These are phyloP conservation scores for Thalassiosira hispida DNA, from an alignment of 352 stramenopile genomes.

Conservation along the genomic window DNA sequence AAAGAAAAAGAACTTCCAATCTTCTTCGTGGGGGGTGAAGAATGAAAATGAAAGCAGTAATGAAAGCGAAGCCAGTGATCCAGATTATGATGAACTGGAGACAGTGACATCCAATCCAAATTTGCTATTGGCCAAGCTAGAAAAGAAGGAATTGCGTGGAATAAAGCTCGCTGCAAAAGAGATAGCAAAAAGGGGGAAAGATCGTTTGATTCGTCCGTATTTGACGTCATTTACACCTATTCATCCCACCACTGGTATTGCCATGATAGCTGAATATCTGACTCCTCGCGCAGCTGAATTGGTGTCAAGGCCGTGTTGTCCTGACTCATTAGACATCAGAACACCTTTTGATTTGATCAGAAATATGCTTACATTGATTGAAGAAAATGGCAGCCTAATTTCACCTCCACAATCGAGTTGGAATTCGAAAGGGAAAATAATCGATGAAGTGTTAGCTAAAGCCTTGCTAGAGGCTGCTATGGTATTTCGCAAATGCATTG, in stretches of 20 bases:
- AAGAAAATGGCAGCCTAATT: slow-evolving; percentile 35
- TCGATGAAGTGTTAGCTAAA: slow-evolving; percentile 52
- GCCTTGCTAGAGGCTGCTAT: slow-evolving; percentile 48
- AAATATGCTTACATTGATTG: slow-evolving; percentile 48
- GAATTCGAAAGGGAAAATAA: slow-evolving; percentile 43
- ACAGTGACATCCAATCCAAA: neutral
- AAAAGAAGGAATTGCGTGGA: slow-evolving; percentile 23
- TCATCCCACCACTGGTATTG: slow-evolving; percentile 54
- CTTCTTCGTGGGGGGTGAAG: slow-evolving; percentile 16
- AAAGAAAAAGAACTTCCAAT: slow-evolving; percentile 3
- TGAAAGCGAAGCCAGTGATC: slow-evolving; percentile 21
- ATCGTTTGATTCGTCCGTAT: slow-evolving; percentile 15
- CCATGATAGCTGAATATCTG: slow-evolving; percentile 50
- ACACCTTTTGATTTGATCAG: slow-evolving; percentile 65
- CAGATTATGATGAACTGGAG: slow-evolving; percentile 1
- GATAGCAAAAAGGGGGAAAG: slow-evolving; percentile 36
- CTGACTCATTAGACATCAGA: slow-evolving; percentile 28
- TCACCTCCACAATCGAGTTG: slow-evolving; percentile 21
- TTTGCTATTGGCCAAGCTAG: neutral
- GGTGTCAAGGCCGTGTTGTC: slow-evolving; percentile 47
- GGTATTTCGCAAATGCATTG: slow-evolving; percentile 51
- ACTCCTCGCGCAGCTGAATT: slow-evolving; percentile 52
- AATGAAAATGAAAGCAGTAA: slow-evolving; percentile 24
- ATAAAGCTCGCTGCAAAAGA: slow-evolving; percentile 37
- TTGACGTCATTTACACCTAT: slow-evolving; percentile 52